A percentile compares a stretch with the other conserved stretches of the same genome.
phyloP scores from a whole-genome alignment of 495 filamentous ascomycete species.

The Podospora tetraspora region DNA sequence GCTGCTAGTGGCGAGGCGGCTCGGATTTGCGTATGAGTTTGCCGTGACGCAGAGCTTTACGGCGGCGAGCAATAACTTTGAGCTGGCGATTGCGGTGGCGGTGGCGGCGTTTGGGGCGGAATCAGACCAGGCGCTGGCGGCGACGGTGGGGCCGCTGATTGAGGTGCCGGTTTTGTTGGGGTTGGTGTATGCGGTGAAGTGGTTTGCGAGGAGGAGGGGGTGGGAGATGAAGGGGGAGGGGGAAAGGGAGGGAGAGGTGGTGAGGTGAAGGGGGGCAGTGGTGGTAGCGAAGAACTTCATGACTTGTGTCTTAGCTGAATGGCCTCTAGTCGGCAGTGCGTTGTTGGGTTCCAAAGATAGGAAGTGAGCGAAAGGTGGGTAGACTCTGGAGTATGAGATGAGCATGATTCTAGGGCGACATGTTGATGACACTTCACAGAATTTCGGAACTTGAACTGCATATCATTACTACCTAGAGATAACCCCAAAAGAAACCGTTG shows the following conservation, averaged over 20 bases:
- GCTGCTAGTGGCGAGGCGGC: constrained; percentile 47
- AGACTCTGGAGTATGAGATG: neutral
- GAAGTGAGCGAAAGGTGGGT: too few species aligned
- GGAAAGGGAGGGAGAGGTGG: constrained; percentile 21
- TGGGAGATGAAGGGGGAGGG: constrained; percentile 43
- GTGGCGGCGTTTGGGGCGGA: constrained; percentile 75
- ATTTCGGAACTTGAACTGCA: neutral
- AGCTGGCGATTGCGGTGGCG: constrained; percentile 88
- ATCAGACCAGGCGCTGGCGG: constrained; percentile 81
- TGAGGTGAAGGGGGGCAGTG: neutral
- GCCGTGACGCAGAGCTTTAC: constrained; percentile 84
- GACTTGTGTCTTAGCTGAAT: neutral
- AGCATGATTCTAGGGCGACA: neutral
- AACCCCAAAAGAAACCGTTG: neutral
- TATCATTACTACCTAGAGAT: neutral
- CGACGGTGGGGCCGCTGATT: constrained; percentile 85
- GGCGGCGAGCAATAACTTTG: constrained; percentile 93
- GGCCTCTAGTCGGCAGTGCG: neutral
- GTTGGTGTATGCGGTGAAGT: constrained; percentile 73
- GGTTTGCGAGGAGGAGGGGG: constrained; percentile 45
- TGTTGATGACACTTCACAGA: neutral
- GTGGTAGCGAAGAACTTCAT: neutral
- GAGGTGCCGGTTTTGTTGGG: constrained; percentile 83
- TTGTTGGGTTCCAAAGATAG: neutral
- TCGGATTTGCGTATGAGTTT: constrained; percentile 71